Evolutionary conservation across 1,284 basidiomycete species (phyloP).

Genomic region (Schizopora paradoxa): DNA sequence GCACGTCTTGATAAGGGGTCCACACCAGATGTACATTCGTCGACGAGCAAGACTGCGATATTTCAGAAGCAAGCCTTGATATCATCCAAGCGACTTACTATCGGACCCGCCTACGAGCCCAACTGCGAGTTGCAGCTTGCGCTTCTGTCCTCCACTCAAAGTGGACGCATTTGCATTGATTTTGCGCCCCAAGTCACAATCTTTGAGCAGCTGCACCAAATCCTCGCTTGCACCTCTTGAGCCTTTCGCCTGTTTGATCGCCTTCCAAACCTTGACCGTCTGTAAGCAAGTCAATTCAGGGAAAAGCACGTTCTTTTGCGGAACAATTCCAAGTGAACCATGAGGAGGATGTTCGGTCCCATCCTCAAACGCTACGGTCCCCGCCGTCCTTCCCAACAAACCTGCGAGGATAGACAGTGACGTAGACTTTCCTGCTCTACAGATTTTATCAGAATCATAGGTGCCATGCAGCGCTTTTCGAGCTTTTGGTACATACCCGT

Average conservation of each 20-base stretch:
- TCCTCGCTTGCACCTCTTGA: slow-evolving; percentile 46
- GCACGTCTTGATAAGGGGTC: slow-evolving; percentile 75
- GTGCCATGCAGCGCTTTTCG: neutral
- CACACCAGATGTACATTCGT: slow-evolving; percentile 76
- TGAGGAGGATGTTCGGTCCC: slow-evolving; percentile 45
- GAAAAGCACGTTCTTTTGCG: slow-evolving; percentile 80
- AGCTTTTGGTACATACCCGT: slow-evolving; percentile 43
- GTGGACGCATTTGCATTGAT: slow-evolving; percentile 59
- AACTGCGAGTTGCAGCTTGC: slow-evolving; percentile 75
- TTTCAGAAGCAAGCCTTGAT: slow-evolving; percentile 7
- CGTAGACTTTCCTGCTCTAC: slow-evolving; percentile 77
- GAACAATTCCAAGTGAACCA: slow-evolving; percentile 70
- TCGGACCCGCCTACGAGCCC: slow-evolving; percentile 71
- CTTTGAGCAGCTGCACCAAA: slow-evolving; percentile 53
- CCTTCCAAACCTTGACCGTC: slow-evolving; percentile 68
- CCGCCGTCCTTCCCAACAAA: slow-evolving; percentile 52
- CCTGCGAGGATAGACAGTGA: slow-evolving; percentile 62
- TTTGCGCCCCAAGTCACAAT: slow-evolving; percentile 70
- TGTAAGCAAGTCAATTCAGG: slow-evolving; percentile 71
- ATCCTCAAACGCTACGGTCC: slow-evolving; percentile 59
- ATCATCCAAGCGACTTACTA: slow-evolving; percentile 34
- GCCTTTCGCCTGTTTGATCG: slow-evolving; percentile 61
- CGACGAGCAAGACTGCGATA: slow-evolving; percentile 61
- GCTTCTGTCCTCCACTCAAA: slow-evolving; percentile 75
- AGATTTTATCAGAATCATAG: slow-evolving; percentile 15